Evolutionary conservation across 495 filamentous ascomycete species (phyloP).

Genomic region (Daldinia childiae): DNA sequence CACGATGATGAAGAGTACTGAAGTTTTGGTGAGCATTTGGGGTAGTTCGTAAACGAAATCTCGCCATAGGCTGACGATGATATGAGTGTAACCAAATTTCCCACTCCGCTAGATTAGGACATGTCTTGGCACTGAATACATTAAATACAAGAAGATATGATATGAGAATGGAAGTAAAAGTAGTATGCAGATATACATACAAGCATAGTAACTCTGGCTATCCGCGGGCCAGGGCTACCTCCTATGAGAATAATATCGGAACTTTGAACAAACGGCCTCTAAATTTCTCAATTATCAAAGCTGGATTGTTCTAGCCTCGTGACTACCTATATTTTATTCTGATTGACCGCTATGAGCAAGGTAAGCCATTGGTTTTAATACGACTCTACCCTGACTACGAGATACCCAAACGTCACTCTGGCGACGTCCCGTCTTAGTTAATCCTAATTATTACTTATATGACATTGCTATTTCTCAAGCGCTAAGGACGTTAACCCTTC

Average conservation of each 20-base stretch:
- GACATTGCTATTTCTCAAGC: background rate
- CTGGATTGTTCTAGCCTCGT: constrained; percentile 24
- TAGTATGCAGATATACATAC: constrained; percentile 7
- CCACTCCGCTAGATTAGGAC: constrained; percentile 24
- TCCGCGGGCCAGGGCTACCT: constrained; percentile 27
- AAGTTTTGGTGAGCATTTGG: constrained; percentile 11
- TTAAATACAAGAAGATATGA: constrained; percentile 19
- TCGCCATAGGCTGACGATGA: constrained; percentile 23
- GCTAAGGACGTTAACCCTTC: background rate
- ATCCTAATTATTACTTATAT: background rate
- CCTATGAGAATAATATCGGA: constrained; percentile 16
- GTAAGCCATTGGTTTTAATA: background rate
- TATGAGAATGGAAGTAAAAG: constrained; percentile 1
- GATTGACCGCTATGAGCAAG: background rate
- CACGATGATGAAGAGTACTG: constrained; percentile 25
- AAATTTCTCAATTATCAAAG: constrained; percentile 3
- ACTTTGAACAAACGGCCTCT: constrained; percentile 12
- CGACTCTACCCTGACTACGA: background rate
- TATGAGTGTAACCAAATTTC: constrained; percentile 24
- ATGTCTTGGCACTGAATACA: constrained; percentile 27
- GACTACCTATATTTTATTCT: background rate
- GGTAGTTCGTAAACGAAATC: constrained; percentile 17
- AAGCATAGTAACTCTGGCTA: constrained; percentile 15
- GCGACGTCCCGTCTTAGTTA: background rate
- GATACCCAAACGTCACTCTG: constrained; percentile 22